phyloP scores from a whole-genome alignment of 345 rosid species.

The Bretschneidera sinensis region DNA sequence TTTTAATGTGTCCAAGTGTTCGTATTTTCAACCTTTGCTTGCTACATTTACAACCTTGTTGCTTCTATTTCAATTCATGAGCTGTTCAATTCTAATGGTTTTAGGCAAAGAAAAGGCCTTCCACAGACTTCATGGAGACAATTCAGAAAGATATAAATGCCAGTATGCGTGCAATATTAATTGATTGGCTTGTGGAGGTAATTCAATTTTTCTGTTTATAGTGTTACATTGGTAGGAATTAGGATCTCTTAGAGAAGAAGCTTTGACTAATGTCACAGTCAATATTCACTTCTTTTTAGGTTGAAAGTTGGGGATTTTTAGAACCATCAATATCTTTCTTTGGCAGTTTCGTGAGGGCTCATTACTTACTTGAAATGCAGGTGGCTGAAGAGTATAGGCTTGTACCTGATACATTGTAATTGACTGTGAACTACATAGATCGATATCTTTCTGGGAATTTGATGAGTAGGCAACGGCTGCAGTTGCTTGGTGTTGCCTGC shows the following conservation, averaged over 20 bases:
- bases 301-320: neutral
- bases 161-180: constrained; percentile 78
- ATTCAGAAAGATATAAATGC: constrained; percentile 77
- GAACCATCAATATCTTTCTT: neutral
- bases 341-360: neutral
- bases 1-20: neutral
- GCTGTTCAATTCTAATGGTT: neutral
- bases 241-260: neutral
- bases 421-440: constrained; percentile 84
- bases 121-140: constrained; percentile 68
- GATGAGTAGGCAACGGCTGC: constrained; percentile 73
- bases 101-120: constrained; percentile 78
- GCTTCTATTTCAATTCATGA: too few species aligned
- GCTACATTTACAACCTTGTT: neutral
- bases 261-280: too few species aligned
- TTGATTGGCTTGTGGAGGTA: constrained; percentile 99
- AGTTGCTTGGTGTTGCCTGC: constrained; percentile 88
- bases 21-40: neutral
- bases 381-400: constrained; percentile 97
- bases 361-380: constrained; percentile 29
- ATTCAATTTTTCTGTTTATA: constrained; percentile 2
- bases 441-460: constrained; percentile 87
- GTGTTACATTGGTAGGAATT: neutral
- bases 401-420: constrained; percentile 73
- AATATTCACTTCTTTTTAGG: neutral